Evolutionary conservation across 768 basidiomycete genomes (phyloP), one percentile per base, ranked within the genome.

Genomic region (Leucocoprinus sp.): DNA sequence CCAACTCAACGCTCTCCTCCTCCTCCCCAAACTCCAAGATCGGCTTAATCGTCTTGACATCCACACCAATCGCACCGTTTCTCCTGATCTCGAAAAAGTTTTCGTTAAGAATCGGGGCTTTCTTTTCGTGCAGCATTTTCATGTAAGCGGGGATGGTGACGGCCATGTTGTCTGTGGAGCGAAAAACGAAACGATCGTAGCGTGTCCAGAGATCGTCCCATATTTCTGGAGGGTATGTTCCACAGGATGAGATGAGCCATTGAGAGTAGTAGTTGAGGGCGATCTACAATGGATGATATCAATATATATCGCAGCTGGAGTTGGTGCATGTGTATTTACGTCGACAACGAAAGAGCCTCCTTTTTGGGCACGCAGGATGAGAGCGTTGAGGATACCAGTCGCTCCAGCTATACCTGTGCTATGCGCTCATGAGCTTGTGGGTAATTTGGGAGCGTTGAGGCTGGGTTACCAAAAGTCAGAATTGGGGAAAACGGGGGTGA

Each of bases 251-350:
- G 39, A 50, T 40, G 33, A 60, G 55, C 59, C 59, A 60, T 49
- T 55, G 57, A 12, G 52, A 54, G 49, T 58, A 60, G 41, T 60
- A 57, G 35, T 60, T 60, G 21, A 60, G 36, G 6, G 58, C 56
- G 27, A 51, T 44, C 55, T 56, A 31, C 11, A 5, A 41, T 15
- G n/a, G 14, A 14, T 18, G 6, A 12, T 11, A n/a, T 12, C 15
- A 19, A n/a, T 18, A 22, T 14, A 2, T 31, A 27, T 26, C 6
- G 18, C 9, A 2, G 26, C n/a, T n/a, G 14, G 11, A 5, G 27
- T 28, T 28, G 5, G 8, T 4, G n/a, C 3, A 12, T 12, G 31
- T 4, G n/a, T 11, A 36, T 50, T 23, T 45, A 53, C 54, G 24
- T 57, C 56, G 18, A 57, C 47, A 21, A 54, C 54, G 35, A 47